Conservation (phyloP, 495 filamentous ascomycete genomes). For the Hypoxylon lienhwacheense region DNA sequence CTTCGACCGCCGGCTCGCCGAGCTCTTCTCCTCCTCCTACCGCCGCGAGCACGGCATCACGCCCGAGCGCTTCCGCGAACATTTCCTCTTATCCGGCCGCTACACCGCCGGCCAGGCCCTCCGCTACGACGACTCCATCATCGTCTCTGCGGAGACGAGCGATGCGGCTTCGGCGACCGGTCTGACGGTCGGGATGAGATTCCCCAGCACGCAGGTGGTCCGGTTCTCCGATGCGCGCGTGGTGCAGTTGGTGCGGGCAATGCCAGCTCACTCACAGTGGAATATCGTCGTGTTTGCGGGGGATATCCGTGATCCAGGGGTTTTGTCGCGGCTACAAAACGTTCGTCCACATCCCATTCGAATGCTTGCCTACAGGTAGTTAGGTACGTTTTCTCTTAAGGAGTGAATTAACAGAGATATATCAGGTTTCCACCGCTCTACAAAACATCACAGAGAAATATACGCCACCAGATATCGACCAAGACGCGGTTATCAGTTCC, state of each 20-base stretch:
- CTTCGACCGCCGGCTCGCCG: constrained; percentile 69
- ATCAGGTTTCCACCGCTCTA: constrained; percentile 35
- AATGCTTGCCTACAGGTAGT: background rate
- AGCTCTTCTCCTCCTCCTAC: constrained; percentile 56
- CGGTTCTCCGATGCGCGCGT: constrained; percentile 59
- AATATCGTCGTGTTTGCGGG: constrained; percentile 63
- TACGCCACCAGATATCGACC: constrained; percentile 48
- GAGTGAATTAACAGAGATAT: background rate
- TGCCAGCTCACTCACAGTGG: constrained; percentile 61
- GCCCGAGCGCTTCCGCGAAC: constrained; percentile 55
- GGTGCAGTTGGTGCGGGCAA: constrained; percentile 55
- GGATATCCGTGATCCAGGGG: constrained; percentile 44
- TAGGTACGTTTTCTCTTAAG: too few relatives aligned
- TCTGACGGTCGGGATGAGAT: constrained; percentile 59
- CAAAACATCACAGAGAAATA: constrained; percentile 48
- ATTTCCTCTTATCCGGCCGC: constrained; percentile 61
- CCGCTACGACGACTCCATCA: constrained; percentile 56
- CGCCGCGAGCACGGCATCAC: constrained; percentile 40
- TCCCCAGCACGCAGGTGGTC: constrained; percentile 59
- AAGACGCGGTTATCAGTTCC: constrained; percentile 63
- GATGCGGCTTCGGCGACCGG: constrained; percentile 42
- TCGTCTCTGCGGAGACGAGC: constrained; percentile 43
- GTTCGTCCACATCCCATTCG: constrained; percentile 40
- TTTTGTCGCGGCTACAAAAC: constrained; percentile 43
- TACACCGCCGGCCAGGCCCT: constrained; percentile 68